These are phyloP conservation scores for Penium margaritaceum DNA, from an alignment of 139 green algal genomes.

Conservation along the genomic window DNA sequence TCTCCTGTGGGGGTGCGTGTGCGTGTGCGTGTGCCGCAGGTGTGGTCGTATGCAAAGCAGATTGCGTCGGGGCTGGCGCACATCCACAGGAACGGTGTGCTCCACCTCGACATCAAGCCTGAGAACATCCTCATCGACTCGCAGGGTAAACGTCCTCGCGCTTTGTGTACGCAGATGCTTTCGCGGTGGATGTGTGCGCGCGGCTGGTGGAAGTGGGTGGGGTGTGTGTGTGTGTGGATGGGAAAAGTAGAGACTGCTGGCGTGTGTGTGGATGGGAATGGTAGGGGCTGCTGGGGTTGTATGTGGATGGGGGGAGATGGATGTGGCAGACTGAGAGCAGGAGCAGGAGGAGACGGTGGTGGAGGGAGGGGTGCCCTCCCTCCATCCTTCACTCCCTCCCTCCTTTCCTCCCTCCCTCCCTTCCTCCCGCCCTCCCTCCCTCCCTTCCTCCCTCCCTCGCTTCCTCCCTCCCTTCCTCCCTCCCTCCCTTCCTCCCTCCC, in stretches of 20 bases:
- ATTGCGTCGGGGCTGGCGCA: slow-evolving; percentile 59
- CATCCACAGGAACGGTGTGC: slow-evolving; percentile 59
- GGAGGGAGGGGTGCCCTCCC: too few relatives aligned
- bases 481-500: not conserved
- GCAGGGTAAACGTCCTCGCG: too few relatives aligned
- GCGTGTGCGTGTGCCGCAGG: not conserved
- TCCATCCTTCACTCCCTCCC: too few relatives aligned
- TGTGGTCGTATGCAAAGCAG: slow-evolving; percentile 47
- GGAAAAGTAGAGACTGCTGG: too few relatives aligned
- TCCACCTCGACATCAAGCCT: slow-evolving; percentile 79
- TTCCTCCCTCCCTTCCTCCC: not conserved
- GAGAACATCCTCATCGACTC: slow-evolving; percentile 68
- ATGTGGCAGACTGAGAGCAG: not conserved
- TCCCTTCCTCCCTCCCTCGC: not conserved
- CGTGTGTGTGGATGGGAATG: not conserved
- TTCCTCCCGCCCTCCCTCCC: too few relatives aligned
- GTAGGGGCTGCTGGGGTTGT: too few relatives aligned
- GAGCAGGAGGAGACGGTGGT: not conserved
- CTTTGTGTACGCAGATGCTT: too few relatives aligned
- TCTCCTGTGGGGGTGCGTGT: too few relatives aligned
- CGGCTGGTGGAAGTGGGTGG: too few relatives aligned
- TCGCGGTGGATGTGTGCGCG: too few relatives aligned
- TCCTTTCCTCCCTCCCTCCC: too few relatives aligned
- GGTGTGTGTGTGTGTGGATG: not conserved
- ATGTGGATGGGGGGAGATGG: too few relatives aligned